Evolutionary conservation across 495 filamentous ascomycete genomes (phyloP), one percentile per base, ranked within the genome.

Genomic region (Tricharina praecox): DNA sequence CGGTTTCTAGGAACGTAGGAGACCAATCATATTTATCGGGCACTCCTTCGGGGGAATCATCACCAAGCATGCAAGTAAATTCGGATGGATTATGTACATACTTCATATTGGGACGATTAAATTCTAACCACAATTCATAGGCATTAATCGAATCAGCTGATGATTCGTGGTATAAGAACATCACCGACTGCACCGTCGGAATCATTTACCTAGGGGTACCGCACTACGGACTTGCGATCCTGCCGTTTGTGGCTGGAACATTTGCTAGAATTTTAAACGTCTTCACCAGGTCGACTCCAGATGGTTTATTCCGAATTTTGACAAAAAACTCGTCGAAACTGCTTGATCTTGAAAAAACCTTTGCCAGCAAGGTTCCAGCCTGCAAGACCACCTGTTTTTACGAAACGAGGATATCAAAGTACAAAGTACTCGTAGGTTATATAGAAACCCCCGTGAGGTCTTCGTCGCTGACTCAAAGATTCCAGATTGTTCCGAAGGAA

Each of bases 11-110:
- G 49, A 51, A 18, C 30, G 21, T 15, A 3, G 33, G 5, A n/a
- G 42, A 15, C 49, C 49, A 10, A 23, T 51, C 24, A 30, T 51
- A 11, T 51, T 51, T 20, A 40, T 47, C n/a, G 43, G 43, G 4
- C 49, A 51, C n/a, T 39, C 41, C 18, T 51, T 51, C 23, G 48
- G 41, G 28, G 30, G 48, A 10, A 50, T 50, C 20, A 28, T 50
- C 21, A 28, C 45, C 24, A 42, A 40, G 16, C 41, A 45, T 13
- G 48, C 28, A 7, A 32, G 28, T 32, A 7, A 7, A 32, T 7
- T 7, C 28, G 7, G 28, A 32, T 13, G 13, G 28, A 32, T 7
- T 7, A 32, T 7, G 13, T 32, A 32, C 7, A 32, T 13, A 32
- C 28, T 7, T 32, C 28, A 7, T 32, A 13, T 32, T 32, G 7